Conservation (phyloP, 768 basidiomycete species). For the Mycena kentingensis region DNA sequence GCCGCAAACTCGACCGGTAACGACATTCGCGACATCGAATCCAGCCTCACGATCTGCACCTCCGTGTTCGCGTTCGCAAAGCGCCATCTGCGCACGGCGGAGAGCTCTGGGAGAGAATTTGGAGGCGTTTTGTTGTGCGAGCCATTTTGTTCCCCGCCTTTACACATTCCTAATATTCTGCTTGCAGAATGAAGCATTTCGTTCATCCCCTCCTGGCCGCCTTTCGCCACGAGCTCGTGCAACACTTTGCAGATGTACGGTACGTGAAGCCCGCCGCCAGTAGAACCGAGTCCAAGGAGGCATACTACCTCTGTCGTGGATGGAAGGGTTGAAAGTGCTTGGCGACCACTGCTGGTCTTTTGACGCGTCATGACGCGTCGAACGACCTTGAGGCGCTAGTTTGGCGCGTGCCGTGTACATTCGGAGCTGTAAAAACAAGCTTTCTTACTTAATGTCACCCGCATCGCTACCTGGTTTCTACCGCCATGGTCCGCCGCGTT, state of each 20-base stretch:
- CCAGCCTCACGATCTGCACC: conserved; percentile 71
- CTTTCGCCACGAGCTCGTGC: conserved; percentile 63
- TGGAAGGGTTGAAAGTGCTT: conserved; percentile 56
- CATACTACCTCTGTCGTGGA: conserved; percentile 84
- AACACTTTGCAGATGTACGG: conserved; percentile 65
- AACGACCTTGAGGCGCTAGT: too few relatives aligned
- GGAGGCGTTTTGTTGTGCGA: conserved; percentile 62
- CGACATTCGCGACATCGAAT: conserved; percentile 60
- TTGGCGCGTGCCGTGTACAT: too few relatives aligned
- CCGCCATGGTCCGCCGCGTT: neutral
- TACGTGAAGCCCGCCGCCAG: conserved; percentile 84
- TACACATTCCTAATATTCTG: conserved; percentile 7
- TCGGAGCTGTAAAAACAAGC: too few relatives aligned
- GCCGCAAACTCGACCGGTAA: conserved; percentile 83
- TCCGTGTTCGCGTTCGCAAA: conserved; percentile 72
- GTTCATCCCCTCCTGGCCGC: conserved; percentile 65
- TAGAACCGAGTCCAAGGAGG: conserved; percentile 75
- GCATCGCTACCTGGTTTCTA: neutral
- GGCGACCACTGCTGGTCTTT: too few relatives aligned
- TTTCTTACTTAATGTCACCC: too few relatives aligned
- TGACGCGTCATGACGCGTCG: too few relatives aligned
- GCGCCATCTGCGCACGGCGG: conserved; percentile 50
- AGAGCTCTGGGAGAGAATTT: conserved; percentile 41
- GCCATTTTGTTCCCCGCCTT: conserved; percentile 4
- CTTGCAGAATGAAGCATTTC: conserved; percentile 80